Evolutionary conservation across 2,329 filamentous ascomycete species (phyloP).

Genomic region (Aspergillus ruber): DNA sequence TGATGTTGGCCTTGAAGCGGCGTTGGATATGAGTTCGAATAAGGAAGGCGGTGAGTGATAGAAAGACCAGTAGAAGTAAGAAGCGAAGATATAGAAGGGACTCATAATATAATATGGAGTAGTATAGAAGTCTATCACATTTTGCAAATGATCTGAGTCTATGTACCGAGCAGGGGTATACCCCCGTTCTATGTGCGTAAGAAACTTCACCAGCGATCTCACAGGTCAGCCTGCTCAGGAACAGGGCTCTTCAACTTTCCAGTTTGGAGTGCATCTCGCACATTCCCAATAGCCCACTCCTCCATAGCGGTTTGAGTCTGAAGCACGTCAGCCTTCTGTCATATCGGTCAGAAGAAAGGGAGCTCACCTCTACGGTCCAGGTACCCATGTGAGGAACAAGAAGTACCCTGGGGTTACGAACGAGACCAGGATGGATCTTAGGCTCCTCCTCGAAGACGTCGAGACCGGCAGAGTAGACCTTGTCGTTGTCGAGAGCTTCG

Average conservation of each 20-base stretch:
- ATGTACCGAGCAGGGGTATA: neutral
- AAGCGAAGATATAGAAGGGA: neutral
- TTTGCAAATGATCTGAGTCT: neutral
- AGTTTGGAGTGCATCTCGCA: constrained; percentile 55
- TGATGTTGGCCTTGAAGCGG: constrained; percentile 21
- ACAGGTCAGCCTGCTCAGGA: constrained; percentile 58
- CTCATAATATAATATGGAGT: neutral
- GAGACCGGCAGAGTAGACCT: constrained; percentile 64
- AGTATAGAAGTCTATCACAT: neutral
- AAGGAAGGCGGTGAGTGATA: neutral
- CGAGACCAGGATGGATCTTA: constrained; percentile 63
- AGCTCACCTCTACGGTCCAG: constrained; percentile 58
- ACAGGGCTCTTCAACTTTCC: constrained; percentile 63
- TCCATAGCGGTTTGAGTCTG: constrained; percentile 60
- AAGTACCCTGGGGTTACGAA: constrained; percentile 64
- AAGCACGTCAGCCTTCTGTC: neutral
- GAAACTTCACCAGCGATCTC: neutral
- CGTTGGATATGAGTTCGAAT: constrained; percentile 4
- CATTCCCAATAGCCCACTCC: constrained; percentile 66
- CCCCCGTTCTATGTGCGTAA: neutral
- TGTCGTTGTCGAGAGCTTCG: constrained; percentile 61
- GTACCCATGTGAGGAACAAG: constrained; percentile 84
- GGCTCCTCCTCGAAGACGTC: constrained; percentile 84
- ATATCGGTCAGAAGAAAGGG: neutral
- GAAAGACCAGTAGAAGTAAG: neutral